Percentiles rank a stretch among this genome's conserved stretches.
Conservation (phyloP, 164 flowering plant species). For the Akebia trifoliata region DNA sequence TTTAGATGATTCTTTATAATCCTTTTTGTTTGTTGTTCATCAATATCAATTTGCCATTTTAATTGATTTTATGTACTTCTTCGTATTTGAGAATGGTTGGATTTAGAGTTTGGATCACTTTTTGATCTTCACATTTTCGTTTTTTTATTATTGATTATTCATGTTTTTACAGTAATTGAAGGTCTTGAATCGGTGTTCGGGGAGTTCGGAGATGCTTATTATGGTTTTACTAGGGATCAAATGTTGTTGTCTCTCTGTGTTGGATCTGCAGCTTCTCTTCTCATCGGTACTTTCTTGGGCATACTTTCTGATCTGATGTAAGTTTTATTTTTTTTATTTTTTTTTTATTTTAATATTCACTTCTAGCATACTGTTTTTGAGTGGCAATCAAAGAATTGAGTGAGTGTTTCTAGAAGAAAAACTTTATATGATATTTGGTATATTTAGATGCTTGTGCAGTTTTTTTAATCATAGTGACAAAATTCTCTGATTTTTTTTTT, state of each 20-base stretch:
- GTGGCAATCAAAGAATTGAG: no score
- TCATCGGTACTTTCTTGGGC: conserved; percentile 58
- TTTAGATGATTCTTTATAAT: no score
- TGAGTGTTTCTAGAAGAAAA: no score
- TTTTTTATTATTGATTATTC: neutral
- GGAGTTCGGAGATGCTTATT: conserved; percentile 58
- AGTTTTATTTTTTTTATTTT: conserved; percentile 20
- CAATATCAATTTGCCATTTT: no score
- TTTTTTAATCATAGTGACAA: no score
- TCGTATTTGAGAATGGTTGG: no score
- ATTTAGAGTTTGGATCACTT: neutral
- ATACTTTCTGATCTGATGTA: conserved; percentile 76
- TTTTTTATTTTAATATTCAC: neutral
- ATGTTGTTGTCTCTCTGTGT: conserved; percentile 46
- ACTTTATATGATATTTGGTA: no score
- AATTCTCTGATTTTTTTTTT: no score
- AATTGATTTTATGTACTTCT: no score
- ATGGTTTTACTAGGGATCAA: conserved; percentile 56
- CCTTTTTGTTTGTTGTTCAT: no score
- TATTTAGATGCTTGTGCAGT: no score
- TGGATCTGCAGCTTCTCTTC: conserved; percentile 51
- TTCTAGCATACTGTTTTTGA: neutral
- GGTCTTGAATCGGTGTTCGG: conserved; percentile 77
- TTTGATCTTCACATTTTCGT: neutral
- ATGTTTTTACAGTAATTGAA: conserved; percentile 45